A percentile compares a stretch with the other conserved stretches of the same genome.
phyloP scores from a whole-genome alignment of 2,329 filamentous ascomycete genomes.

The Fusarium musae region DNA sequence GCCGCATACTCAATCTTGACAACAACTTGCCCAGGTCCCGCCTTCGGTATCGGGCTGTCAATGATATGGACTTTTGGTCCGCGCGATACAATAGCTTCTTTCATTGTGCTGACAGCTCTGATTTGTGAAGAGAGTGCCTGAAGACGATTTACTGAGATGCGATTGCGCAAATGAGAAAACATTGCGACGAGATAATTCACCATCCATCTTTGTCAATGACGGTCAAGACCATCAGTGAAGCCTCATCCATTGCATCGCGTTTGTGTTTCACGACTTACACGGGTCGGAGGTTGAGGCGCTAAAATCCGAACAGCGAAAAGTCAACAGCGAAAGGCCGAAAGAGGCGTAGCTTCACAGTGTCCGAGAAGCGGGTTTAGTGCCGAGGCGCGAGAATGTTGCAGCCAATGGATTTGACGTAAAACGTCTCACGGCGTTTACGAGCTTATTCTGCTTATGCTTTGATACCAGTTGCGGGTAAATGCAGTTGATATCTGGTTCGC shows the following conservation, averaged over 20 bases:
- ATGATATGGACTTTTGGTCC: constrained; percentile 15
- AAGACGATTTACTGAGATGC: background rate
- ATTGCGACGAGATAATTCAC: background rate
- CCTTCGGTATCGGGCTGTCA: constrained; percentile 4
- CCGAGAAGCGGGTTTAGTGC: background rate
- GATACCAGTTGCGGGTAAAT: background rate
- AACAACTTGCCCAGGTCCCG: constrained; percentile 14
- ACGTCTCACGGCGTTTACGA: constrained; percentile 10
- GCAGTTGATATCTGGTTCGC: background rate
- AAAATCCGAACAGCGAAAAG: constrained; percentile 30
- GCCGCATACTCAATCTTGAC: constrained; percentile 16
- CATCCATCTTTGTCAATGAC: background rate
- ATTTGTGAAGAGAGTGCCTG: constrained; percentile 3
- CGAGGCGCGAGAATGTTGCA: constrained; percentile 10
- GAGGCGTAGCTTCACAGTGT: background rate
- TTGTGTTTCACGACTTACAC: background rate
- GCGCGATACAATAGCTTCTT: constrained; percentile 21
- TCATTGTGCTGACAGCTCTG: constrained; percentile 14
- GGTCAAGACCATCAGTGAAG: background rate
- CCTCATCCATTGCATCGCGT: background rate
- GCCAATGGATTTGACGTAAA: background rate
- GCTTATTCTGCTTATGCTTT: background rate
- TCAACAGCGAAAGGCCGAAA: constrained; percentile 18
- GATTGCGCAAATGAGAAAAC: background rate
- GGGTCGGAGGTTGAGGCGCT: background rate